Evolutionary conservation across 2,329 filamentous ascomycete species (phyloP), one percentile per base, ranked within the genome.

Genomic region (Fusarium concolor): DNA sequence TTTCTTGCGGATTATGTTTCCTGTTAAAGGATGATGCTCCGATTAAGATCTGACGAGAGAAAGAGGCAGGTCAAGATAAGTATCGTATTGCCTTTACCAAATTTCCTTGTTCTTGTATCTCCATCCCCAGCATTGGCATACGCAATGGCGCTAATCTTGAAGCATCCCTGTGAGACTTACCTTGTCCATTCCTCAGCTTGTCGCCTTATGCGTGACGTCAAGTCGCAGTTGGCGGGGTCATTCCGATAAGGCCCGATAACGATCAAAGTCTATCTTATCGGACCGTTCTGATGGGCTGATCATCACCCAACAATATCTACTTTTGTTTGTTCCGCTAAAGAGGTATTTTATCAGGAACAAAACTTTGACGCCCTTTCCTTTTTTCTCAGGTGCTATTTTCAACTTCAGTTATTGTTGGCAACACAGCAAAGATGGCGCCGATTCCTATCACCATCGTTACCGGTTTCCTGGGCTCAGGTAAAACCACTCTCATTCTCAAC

Each of bases 391-490:
- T 41, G 49, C 38, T 18, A 24, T 29, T 17, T 35, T 35, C 12
- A 26, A 49, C 24, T 12, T 38, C 22, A 35, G 17, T 35, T 22
- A 43, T 10, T 28, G 8, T 50, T 20, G 10, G 20, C 42, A 41
- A 5, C n/a, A 45, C 6, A 62, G 22, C 17, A 55, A 74, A 53
- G 49, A 90, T 90, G 87, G 79, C 87, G 10, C 89, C 91, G 2
- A 96, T 94, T 71, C 94, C 94, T 6, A 92, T 97, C 77, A 98
- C 95, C 45, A 96, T 99, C 76, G 85, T 99, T 53, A 99, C 96
- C 7, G 96, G 96, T 77, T 99, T 98, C 81, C 88, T 98, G 17
- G 96, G 96, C 76, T 95, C 93, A 10, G 96, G 96, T 61, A 98
- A 98, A 82, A 99, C 96, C 3, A 98, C 96, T 3, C 86, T 99